A percentile compares a stretch with the other conserved stretches of the same genome.
phyloP scores from a whole-genome alignment of 1,139 yeast species.

The Suhomyces wounanorum region DNA sequence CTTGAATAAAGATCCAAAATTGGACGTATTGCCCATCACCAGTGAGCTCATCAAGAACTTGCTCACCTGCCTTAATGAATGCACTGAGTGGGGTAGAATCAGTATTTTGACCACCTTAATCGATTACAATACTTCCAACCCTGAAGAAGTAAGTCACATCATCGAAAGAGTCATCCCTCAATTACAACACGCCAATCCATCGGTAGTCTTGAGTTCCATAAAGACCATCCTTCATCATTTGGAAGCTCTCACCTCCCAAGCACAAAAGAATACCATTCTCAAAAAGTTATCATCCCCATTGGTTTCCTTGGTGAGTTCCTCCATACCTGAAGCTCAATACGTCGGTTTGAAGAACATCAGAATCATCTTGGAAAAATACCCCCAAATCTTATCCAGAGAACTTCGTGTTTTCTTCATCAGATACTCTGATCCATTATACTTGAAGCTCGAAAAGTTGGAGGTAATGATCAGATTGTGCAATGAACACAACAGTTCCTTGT shows the following conservation, averaged over 20 bases:
- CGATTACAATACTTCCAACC: constrained; percentile 59
- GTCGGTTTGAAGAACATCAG: constrained; percentile 92
- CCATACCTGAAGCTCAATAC: constrained; percentile 92
- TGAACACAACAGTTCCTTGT: constrained; percentile 63
- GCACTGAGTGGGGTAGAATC: constrained; percentile 99
- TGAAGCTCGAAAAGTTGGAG: constrained; percentile 90
- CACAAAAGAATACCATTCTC: constrained; percentile 45
- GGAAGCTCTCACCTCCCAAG: constrained; percentile 44
- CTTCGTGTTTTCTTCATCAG: constrained; percentile 89
- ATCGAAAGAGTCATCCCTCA: constrained; percentile 93
- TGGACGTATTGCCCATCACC: constrained; percentile 42
- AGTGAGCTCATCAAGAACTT: constrained; percentile 59
- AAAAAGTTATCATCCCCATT: constrained; percentile 88
- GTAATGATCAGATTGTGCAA: constrained; percentile 84
- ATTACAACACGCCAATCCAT: constrained; percentile 95
- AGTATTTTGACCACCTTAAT: constrained; percentile 82
- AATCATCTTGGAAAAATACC: constrained; percentile 86
- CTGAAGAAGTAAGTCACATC: constrained; percentile 77
- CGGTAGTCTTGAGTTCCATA: constrained; percentile 87
- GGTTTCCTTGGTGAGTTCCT: constrained; percentile 82
- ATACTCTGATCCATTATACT: constrained; percentile 91
- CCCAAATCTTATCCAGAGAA: constrained; percentile 75
- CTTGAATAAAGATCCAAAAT: constrained; percentile 53
- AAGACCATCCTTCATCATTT: constrained; percentile 79
- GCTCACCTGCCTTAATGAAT: constrained; percentile 85